Percentiles rank a stretch among this genome's conserved stretches.
These are phyloP conservation scores for Lathyrus oleraceus DNA, from an alignment of 306 rosid species.

Conservation along the genomic window DNA sequence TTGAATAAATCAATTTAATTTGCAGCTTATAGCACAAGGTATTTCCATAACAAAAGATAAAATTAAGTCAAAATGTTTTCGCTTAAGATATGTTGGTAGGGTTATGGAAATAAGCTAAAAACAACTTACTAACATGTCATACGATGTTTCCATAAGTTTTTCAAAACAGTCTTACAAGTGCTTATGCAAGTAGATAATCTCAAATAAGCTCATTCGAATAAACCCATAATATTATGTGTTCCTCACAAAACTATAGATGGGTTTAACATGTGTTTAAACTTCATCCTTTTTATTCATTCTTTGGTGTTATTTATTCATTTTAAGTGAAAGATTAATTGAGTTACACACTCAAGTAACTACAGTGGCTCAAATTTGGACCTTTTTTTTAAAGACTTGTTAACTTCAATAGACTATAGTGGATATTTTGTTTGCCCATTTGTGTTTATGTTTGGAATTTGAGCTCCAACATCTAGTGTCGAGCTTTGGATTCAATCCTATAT, in stretches of 20 bases:
- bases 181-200: no score
- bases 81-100: no score
- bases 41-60: no score
- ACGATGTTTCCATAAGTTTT: background rate
- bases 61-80: no score
- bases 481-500: background rate
- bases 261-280: background rate
- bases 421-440: slow-evolving; percentile 1
- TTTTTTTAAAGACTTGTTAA: background rate
- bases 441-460: background rate
- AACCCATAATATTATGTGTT: no score
- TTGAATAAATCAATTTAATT: no score
- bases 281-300: background rate
- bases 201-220: no score
- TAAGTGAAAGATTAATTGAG: slow-evolving; percentile 12
- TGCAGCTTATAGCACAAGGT: no score
- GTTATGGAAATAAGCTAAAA: no score
- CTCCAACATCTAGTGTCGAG: background rate
- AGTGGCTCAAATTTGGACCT: background rate
- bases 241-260: slow-evolving; percentile 2
- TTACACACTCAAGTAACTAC: background rate
- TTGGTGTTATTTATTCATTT: background rate
- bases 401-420: background rate
- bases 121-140: no score
- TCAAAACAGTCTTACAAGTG: no score